These are phyloP conservation scores for Polygonum maritimum DNA, from an alignment of 148 eudicot genomes.

Conservation along the genomic window DNA sequence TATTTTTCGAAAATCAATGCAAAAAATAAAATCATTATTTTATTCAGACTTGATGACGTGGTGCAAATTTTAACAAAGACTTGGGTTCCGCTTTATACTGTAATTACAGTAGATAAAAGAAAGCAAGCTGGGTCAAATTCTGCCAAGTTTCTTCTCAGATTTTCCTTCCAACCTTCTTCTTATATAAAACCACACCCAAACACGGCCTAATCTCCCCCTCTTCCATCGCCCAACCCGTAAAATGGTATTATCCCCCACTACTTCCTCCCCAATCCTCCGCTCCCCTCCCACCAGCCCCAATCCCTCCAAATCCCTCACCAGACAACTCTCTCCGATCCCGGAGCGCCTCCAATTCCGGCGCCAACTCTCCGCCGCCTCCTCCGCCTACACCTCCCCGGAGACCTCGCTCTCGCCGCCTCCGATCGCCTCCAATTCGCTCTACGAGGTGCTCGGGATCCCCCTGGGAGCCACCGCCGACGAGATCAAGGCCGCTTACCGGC, in stretches of 20 bases:
- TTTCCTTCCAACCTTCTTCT: background rate
- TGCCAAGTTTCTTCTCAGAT: background rate
- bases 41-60: no score
- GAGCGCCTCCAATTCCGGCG: background rate
- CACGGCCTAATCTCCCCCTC: conserved; percentile 5
- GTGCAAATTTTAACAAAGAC: no score
- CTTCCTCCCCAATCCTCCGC: background rate
- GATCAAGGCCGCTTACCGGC: conserved; percentile 64
- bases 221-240: background rate
- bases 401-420: background rate
- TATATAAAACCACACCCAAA: background rate
- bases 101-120: background rate
- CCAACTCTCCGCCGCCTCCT: conserved; percentile 10
- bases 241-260: conserved; percentile 9
- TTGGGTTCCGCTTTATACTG: no score
- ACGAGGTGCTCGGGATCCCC: conserved; percentile 51
- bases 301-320: conserved; percentile 6
- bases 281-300: conserved; percentile 8
- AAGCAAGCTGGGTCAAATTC: background rate
- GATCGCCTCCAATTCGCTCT: conserved; percentile 22
- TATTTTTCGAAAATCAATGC: no score
- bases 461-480: conserved; percentile 35
- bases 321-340: background rate
- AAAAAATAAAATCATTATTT: no score
- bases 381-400: conserved; percentile 8